Percentiles rank a stretch among this genome's conserved stretches.
Evolutionary conservation across 768 basidiomycete genomes (phyloP).

Genomic region (button mushroom (Agaricus bisporus)): DNA sequence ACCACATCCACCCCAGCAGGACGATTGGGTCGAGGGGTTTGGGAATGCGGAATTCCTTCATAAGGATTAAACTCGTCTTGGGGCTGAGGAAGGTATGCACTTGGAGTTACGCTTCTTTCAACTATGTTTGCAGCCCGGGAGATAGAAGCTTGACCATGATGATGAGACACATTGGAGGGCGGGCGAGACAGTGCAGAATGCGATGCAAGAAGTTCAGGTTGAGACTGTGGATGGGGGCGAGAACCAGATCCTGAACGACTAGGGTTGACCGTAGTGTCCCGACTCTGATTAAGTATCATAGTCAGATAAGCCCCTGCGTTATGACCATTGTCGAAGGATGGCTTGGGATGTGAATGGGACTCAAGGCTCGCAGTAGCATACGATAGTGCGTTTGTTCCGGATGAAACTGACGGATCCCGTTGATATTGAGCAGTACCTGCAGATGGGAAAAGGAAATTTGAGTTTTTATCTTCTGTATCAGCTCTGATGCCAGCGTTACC

Average conservation of each 20-base stretch:
- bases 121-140: not conserved
- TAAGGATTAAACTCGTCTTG: slow-evolving; percentile 5
- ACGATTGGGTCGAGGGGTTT: not conserved
- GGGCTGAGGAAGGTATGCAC: not conserved
- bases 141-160: not conserved
- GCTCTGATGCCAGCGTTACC: not conserved
- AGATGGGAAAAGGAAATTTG: not conserved
- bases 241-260: not conserved
- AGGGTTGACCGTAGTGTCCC: not conserved
- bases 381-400: not conserved
- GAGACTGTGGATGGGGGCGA: not conserved
- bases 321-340: not conserved
- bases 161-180: not conserved
- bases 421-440: not conserved
- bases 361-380: not conserved
- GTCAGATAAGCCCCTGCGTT: not conserved
- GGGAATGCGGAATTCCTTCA: not conserved
- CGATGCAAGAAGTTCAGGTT: not conserved
- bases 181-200: not conserved
- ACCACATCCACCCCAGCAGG: not conserved
- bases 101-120: not conserved
- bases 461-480: not conserved
- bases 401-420: not conserved
- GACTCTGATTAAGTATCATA: not conserved
- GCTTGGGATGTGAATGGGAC: not conserved